Base-by-base conservation (phyloP, 2,329 filamentous ascomycete species). In the Botrytis sinoallii region DNA sequence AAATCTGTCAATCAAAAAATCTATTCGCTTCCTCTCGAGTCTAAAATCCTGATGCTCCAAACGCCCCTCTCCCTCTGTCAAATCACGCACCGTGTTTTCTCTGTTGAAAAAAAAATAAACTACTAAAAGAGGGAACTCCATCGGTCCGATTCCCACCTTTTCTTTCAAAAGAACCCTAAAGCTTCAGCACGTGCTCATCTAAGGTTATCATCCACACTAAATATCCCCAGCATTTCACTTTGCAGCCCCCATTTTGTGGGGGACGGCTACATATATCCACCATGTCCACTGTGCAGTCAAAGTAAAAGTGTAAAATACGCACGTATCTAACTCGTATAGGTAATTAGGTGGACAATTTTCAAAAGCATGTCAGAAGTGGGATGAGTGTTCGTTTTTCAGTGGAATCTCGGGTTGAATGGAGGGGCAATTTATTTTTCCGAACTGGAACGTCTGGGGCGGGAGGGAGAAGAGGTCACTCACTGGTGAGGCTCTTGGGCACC, bases 81-180 rank as follows among this genome's bases (percentile, higher is more conserved):
- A 66, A 29, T 42, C 29, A 44, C 20, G 29, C 7, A 46, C 40
- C 63, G 42, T 66, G 40, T 44, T n/a, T 29, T 66, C 5, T 8
- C 12, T 8, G 8, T 29, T 32, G 3, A 57, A 18, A 57, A 29
- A 29, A 57, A 29, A 29, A 57, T 18, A 57, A 57, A 29, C n/a
- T 18, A 57, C 52, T 57, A 16, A 57, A 57, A 57, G 52, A 29
- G 52, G n/a, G 52, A 44, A 46, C 32, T 55, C 35, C 66, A 42
- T 57, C 66, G 46, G 48, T 55, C 66, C 66, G 48, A 66, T 48
- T 48, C 42, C 42, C 64, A 48, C 64, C 64, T 8, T 66, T 66
- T 25, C 42, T 16, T 29, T 35, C 64, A 46, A 38, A 48, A 46
- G 18, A 22, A 9, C 42, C n/a, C 66, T 18, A 40, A 35, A 16